Evolutionary conservation across 352 stramenopile genomes (phyloP).

Genomic region (Elongisporangium undulatum): DNA sequence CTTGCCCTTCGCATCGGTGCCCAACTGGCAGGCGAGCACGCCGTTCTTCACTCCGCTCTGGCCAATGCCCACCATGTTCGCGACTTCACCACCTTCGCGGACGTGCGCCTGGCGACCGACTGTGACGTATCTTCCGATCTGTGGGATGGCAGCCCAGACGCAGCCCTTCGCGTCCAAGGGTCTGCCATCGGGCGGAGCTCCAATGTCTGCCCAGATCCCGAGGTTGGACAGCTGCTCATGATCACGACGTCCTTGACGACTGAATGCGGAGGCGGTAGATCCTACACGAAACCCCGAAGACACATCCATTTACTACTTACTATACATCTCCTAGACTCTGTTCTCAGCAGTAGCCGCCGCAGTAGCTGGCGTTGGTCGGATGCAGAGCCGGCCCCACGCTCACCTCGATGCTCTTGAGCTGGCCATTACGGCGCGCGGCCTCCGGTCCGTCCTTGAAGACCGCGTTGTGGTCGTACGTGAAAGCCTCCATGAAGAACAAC

Average conservation of each 20-base stretch:
- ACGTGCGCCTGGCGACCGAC: slow-evolving; percentile 41
- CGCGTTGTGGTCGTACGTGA: slow-evolving; percentile 23
- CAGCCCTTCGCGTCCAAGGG: slow-evolving; percentile 59
- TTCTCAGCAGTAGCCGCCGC: slow-evolving; percentile 45
- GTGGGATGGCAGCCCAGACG: slow-evolving; percentile 47
- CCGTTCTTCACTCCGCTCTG: slow-evolving; percentile 39
- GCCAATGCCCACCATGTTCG: slow-evolving; percentile 41
- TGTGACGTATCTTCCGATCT: slow-evolving; percentile 30
- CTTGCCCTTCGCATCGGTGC: slow-evolving; percentile 31
- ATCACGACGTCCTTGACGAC: too few relatives aligned
- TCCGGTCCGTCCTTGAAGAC: slow-evolving; percentile 24
- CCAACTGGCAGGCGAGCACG: slow-evolving; percentile 55
- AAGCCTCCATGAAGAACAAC: slow-evolving; percentile 51
- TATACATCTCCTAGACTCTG: slow-evolving; percentile 3
- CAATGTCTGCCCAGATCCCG: slow-evolving; percentile 47
- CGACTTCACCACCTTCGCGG: slow-evolving; percentile 44
- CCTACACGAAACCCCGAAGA: too few relatives aligned
- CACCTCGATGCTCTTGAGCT: slow-evolving; percentile 40
- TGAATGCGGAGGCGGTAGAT: too few relatives aligned
- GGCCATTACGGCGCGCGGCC: slow-evolving; percentile 10
- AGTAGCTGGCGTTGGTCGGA: slow-evolving; percentile 40
- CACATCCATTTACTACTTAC: background rate
- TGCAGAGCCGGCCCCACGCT: slow-evolving; percentile 39
- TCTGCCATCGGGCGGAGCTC: slow-evolving; percentile 45
- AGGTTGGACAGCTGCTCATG: slow-evolving; percentile 47